Evolutionary conservation across 306 rosid genomes (phyloP), one percentile per base, ranked within the genome.

Genomic region (Acmispon strigosus): DNA sequence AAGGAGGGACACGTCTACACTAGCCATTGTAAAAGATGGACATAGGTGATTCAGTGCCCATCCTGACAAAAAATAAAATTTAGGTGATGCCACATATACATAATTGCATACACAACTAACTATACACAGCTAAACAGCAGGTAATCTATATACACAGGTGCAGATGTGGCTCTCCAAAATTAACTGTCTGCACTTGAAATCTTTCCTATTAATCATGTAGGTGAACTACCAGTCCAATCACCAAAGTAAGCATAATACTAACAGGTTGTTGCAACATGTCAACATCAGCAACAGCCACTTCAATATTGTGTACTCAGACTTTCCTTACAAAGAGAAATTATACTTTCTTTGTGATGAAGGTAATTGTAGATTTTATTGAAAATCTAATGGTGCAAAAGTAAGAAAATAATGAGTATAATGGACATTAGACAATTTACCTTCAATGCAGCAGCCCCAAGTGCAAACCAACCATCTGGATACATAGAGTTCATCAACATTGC

Each of bases 381-480:
- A 48, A 70, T 29, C 44, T 22, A 73, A 56, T 15, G 61, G 18
- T 49, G 36, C 41, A 76, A 37, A 73, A 34, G 63, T 8, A 36
- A 44, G 66, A 48, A 29, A 65, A 68, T 6, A 44, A 69, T 41
- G 52, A 68, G 39, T 61, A 68, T 15, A 50, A 67, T 4, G 80
- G 11, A 64, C 59, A 74, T 60, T 50, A 34, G 50, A 73, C 10
- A 75, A 64, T 70, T 70, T 76, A 90, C 98, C 98, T 94, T 94
- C 73, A 94, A 80, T 27, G 98, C 98, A 81, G 98, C 96, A 63
- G 98, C 92, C 72, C 98, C 98, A 69, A 90, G 74, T 29, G 98
- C 97, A 82, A 90, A 94, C 98, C 98, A 94, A 53, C 98, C 98
- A 82, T 89, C 92, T 48, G 94, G 95, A 84, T 80, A 84, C 86